phyloP scores from a whole-genome alignment of 148 eudicot genomes.

The Heliamphora exappendiculata region DNA sequence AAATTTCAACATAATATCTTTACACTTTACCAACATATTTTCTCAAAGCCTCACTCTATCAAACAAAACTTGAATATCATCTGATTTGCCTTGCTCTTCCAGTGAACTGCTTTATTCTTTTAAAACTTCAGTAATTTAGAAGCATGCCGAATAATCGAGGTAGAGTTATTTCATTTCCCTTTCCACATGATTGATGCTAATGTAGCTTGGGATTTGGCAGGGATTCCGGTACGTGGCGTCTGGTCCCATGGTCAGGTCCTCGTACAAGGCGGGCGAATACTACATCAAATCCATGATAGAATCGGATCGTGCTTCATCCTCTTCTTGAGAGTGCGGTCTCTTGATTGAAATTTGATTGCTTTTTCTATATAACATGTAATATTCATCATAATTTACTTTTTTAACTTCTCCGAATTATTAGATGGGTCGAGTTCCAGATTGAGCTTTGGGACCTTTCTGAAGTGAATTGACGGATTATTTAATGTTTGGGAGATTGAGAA shows the following conservation, averaged over 20 bases:
- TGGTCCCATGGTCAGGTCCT: constrained; percentile 94
- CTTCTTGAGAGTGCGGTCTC: constrained; percentile 21
- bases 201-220: constrained; percentile 29
- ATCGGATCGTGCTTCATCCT: constrained; percentile 64
- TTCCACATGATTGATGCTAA: neutral
- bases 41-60: neutral
- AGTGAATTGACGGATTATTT: neutral
- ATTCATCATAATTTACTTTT: neutral
- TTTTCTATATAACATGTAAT: neutral
- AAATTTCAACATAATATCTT: neutral
- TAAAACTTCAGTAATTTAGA: neutral
- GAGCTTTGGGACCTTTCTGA: neutral
- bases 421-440: neutral
- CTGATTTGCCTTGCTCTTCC: neutral
- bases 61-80: neutral
- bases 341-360: neutral
- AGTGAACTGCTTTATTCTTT: neutral
- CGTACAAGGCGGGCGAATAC: constrained; percentile 95
- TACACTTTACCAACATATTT: neutral
- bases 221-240: constrained; percentile 96
- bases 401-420: neutral
- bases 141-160: neutral
- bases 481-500: neutral
- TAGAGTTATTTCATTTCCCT: neutral
- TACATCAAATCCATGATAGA: constrained; percentile 95